A percentile compares a stretch with the other conserved stretches of the same genome.
phyloP scores from a whole-genome alignment of 2,329 filamentous ascomycete genomes.

The Diaporthe vexans region DNA sequence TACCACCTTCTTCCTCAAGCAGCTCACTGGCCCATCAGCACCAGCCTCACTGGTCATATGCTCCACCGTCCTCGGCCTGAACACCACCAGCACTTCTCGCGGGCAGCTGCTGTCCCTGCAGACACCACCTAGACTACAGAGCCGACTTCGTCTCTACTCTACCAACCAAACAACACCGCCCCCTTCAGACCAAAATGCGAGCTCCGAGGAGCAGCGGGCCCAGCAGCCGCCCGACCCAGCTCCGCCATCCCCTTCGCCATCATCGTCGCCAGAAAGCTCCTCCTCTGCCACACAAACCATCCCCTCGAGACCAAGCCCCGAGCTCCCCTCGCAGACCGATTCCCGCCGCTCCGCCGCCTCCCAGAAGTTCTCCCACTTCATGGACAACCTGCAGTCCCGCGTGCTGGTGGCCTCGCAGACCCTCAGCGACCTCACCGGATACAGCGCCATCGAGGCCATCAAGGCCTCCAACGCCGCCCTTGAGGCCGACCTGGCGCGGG shows the following conservation, averaged over 20 bases:
- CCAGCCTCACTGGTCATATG: neutral
- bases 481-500: slow-evolving; percentile 69
- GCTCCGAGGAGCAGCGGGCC: neutral
- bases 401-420: slow-evolving; percentile 88
- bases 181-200: neutral
- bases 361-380: slow-evolving; percentile 74
- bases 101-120: slow-evolving; percentile 46
- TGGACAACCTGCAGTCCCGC: slow-evolving; percentile 91
- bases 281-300: slow-evolving; percentile 17
- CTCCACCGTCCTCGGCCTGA: slow-evolving; percentile 19
- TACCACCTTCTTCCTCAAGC: slow-evolving; percentile 38
- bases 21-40: slow-evolving; percentile 42
- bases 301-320: slow-evolving; percentile 41
- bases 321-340: slow-evolving; percentile 63
- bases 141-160: slow-evolving; percentile 50
- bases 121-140: slow-evolving; percentile 46
- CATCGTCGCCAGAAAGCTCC: slow-evolving; percentile 30
- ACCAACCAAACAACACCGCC: slow-evolving; percentile 39
- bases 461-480: slow-evolving; percentile 82
- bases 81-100: slow-evolving; percentile 28
- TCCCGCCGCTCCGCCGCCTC: slow-evolving; percentile 58
- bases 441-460: slow-evolving; percentile 89
- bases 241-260: slow-evolving; percentile 30
- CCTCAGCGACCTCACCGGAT: slow-evolving; percentile 95
- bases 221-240: neutral